Conservation (phyloP, 2,329 filamentous ascomycete genomes). For the Verticillium tricorpus region DNA sequence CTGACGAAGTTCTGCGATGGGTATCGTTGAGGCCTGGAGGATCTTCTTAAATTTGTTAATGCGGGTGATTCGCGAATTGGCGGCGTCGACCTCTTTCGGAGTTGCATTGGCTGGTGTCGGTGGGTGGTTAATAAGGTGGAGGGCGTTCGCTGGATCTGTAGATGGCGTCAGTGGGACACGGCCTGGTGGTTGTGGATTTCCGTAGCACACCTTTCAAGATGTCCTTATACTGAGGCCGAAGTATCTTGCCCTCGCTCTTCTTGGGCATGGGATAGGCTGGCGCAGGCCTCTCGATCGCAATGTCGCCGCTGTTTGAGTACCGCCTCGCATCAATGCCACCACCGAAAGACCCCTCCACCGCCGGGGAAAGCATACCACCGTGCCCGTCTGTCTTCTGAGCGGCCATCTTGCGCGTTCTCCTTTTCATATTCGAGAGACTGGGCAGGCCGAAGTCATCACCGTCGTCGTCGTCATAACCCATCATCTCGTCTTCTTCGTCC, state of each 20-base stretch:
- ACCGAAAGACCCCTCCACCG: conserved; percentile 30
- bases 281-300: conserved; percentile 81
- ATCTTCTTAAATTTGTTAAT: conserved; percentile 99
- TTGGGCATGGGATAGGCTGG: conserved; percentile 83
- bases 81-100: conserved; percentile 78
- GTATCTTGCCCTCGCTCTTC: conserved; percentile 89
- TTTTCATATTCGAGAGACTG: conserved; percentile 86
- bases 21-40: conserved; percentile 85
- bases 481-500: conserved; percentile 69
- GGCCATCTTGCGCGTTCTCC: conserved; percentile 56
- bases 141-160: conserved; percentile 77
- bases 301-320: conserved; percentile 85
- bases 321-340: conserved; percentile 42
- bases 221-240: conserved; percentile 96
- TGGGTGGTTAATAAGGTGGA: conserved; percentile 90
- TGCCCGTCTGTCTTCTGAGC: conserved; percentile 30
- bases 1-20: conserved; percentile 75
- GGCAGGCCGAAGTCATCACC: conserved; percentile 95
- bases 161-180: neutral
- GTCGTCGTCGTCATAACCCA: conserved; percentile 76
- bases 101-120: conserved; percentile 67
- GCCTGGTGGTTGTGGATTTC: neutral
- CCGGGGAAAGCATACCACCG: conserved; percentile 26
- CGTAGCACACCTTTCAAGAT: conserved; percentile 62
- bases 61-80: conserved; percentile 81